These are phyloP conservation scores for Leishmania braziliensis DNA, from an alignment of 208 protist genomes.

Conservation along the genomic window DNA sequence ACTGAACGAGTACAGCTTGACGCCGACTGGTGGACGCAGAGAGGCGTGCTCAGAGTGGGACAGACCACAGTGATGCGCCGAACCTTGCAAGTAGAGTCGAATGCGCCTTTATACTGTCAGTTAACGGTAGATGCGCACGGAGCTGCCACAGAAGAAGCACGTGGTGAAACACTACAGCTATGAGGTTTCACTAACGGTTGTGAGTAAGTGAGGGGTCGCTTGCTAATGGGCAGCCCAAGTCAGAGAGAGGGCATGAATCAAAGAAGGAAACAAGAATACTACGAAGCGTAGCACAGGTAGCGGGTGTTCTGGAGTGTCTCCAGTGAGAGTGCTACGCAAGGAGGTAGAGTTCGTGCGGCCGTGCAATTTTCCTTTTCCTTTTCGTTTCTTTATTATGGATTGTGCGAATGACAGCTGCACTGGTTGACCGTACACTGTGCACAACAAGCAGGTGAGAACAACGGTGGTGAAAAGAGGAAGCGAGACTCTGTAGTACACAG, in stretches of 20 bases:
- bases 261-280: neutral
- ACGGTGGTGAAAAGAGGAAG: neutral
- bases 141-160: neutral
- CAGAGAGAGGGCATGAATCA: neutral
- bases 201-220: neutral
- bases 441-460: neutral
- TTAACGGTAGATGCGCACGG: neutral
- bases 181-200: neutral
- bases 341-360: too few relatives aligned
- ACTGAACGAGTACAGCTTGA: slow-evolving; percentile 17
- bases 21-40: neutral
- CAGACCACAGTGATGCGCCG: neutral
- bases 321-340: neutral
- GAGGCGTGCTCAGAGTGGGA: neutral
- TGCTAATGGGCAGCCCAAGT: neutral
- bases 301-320: neutral
- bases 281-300: neutral
- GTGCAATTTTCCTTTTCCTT: too few relatives aligned
- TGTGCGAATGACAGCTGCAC: neutral
- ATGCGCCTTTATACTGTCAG: neutral
- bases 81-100: neutral
- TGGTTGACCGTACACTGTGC: neutral
- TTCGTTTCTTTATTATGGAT: neutral
- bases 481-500: neutral
- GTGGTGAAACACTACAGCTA: neutral